Evolutionary conservation across 192 early-diverging fungal genomes (phyloP), one percentile per base, ranked within the genome.

Genomic region (Funneliformis mosseae): DNA sequence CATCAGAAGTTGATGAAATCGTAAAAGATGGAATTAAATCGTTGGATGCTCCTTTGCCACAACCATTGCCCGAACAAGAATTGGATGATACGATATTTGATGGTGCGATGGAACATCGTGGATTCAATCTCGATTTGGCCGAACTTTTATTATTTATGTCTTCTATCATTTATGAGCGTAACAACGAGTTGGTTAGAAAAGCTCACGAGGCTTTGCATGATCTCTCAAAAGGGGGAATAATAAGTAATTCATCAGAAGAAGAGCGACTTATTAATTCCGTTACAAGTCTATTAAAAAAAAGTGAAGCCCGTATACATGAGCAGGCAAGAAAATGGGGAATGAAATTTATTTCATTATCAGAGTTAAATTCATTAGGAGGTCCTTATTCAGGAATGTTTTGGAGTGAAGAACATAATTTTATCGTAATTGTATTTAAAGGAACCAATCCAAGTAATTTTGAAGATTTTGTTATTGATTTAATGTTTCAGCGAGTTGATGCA

Each of bases 301-400:
- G 84, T 16, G 88, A 89, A 48, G 21, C 23, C 8, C 67, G 63
- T 1, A 89, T 89, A 41, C 80, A 81, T 18, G 28, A 8, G 1
- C 77, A 84, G 59, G 83, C 83, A 1, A 38, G 69, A 10, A 25
- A 69, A 8, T 83, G 83, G 68, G 80, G 82, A 12, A 69, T 89
- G 45, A 69, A 81, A 4, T 89, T 88, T 67, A 48, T 55, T 39
- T 85, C 87, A 16, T 72, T 89, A 43, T 84, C 87, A 71, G 88
- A 89, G 63, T 45, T 89, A 25, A 88, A 89, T 21, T 84, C 85
- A 1, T 50, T 88, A 5, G 88, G 88, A 0, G 88, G 87, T 8
- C 84, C 88, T 1, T 89, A 85, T 79, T 82, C 84, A 50, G 88
- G 88, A 11, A 74, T 90, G 59, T 90, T 87, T 81, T 87, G 81